Evolutionary conservation across 2,329 filamentous ascomycete species (phyloP).

Genomic region (Pseudogymnoascus sp.): DNA sequence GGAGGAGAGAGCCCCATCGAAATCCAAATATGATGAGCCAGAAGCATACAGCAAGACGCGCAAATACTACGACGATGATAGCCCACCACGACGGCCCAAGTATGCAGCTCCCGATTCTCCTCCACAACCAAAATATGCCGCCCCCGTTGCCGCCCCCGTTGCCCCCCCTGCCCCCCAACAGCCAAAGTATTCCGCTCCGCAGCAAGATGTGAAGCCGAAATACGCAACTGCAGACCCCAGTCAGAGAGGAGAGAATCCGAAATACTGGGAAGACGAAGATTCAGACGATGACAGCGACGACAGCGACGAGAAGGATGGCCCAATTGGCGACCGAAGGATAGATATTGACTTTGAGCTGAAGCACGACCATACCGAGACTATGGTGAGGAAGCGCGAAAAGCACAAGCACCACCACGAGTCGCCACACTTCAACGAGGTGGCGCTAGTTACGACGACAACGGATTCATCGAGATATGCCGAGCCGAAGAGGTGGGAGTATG

Average conservation of each 20-base stretch:
- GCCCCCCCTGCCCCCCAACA: neutral
- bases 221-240: constrained; percentile 7
- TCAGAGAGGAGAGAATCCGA: constrained; percentile 3
- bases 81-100: neutral
- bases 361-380: neutral
- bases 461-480: constrained; percentile 23
- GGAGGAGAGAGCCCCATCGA: neutral
- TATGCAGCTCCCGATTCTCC: neutral
- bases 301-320: neutral
- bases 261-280: neutral
- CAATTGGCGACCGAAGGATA: constrained; percentile 5
- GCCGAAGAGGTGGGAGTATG: constrained; percentile 32
- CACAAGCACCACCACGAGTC: constrained; percentile 1
- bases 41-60: neutral
- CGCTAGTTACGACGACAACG: neutral
- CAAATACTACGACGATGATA: constrained; percentile 7
- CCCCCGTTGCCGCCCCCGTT: neutral
- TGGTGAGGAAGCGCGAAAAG: constrained; percentile 5
- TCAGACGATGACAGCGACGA: neutral
- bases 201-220: neutral
- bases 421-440: neutral
- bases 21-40: neutral
- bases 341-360: constrained; percentile 3
- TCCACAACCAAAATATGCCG: constrained; percentile 2
- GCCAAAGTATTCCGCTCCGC: neutral